phyloP scores from a whole-genome alignment of 1,284 basidiomycete genomes.

The Porodaedalea pini region DNA sequence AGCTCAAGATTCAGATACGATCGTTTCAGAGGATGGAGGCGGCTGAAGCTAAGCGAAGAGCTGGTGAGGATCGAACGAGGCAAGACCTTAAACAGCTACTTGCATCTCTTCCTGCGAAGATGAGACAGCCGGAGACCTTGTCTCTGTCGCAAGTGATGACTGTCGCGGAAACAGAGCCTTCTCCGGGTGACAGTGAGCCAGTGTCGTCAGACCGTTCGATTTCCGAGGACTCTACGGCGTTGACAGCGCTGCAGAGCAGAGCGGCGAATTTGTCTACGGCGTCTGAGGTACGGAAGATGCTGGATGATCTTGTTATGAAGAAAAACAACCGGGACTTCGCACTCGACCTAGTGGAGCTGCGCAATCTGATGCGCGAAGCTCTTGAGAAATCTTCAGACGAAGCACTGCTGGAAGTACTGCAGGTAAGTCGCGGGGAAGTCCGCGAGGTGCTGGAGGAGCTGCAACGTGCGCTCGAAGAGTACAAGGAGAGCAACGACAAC shows the following conservation, averaged over 20 bases:
- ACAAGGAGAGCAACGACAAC: conserved; percentile 31
- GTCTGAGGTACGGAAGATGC: neutral
- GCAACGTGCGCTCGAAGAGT: neutral
- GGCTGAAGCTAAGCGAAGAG: conserved; percentile 20
- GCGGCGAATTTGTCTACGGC: neutral
- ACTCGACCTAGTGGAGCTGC: conserved; percentile 55
- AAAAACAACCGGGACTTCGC: conserved; percentile 55
- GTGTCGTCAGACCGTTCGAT: neutral
- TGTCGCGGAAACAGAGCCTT: conserved; percentile 28
- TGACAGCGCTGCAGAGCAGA: neutral
- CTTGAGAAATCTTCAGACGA: conserved; percentile 55
- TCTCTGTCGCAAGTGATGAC: conserved; percentile 20
- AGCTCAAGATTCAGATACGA: conserved; percentile 43
- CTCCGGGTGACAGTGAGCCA: neutral
- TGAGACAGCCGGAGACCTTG: conserved; percentile 16
- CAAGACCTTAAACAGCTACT: conserved; percentile 23
- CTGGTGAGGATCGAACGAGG: conserved; percentile 22
- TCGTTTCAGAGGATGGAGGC: conserved; percentile 53
- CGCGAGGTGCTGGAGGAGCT: conserved; percentile 65
- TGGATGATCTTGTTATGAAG: conserved; percentile 20
- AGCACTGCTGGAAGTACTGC: conserved; percentile 58
- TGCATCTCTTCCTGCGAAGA: conserved; percentile 27
- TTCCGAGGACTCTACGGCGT: neutral
- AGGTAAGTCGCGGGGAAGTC: conserved; percentile 64
- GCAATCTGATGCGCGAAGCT: conserved; percentile 53